Base-by-base conservation (phyloP, 2,329 filamentous ascomycete species). In the Fusarium udum region DNA sequence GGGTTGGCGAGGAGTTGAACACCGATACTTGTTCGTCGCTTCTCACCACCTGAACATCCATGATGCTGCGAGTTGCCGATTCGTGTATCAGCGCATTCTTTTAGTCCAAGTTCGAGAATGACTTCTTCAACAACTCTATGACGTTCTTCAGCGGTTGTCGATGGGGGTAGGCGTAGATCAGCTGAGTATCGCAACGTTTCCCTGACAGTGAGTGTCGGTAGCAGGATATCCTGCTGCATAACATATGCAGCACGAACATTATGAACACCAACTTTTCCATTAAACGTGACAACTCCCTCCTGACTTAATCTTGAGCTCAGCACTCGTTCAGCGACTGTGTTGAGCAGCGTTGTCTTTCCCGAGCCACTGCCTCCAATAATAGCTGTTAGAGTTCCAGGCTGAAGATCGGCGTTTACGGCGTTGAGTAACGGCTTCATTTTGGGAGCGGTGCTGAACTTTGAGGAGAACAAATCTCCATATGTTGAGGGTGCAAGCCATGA, bases 1-100 rank as follows among this genome's bases (percentile, higher is more conserved):
- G 93, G 93, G 78, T 95, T 95, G 9, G 92, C 90, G n/a, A 95
- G 84, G 63, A 95, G 85, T 80, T 95, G 93, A 9, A 95, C 92
- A 6, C 92, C 93, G 53, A 95, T 93, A 71, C 92, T 94, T 1
- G 92, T 92, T 37, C 93, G 85, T 69, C 93, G 86, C 83, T 94
- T 95, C 80, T 95, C 93, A 7, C 93, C 93, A 1, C 93, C 93
- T 51, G 92, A 94, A 76, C 93, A 95, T 0, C 92, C 93, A 51
- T 92, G 91, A 75, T 94, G 91, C 57, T 88, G 87, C 63, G 87
- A 88, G 74, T 91, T 92, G 2, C 93, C 93, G 59, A 95, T 92
- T 14, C 90, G 85, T 1, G 93, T 95, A 71, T 94, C 84, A 31
- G 92, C 92, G 65, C 93, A 94, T 73, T 95, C 92, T 79, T 94